phyloP scores from a whole-genome alignment of 805 yeast genomes.

The Suhomyces canberraensis region DNA sequence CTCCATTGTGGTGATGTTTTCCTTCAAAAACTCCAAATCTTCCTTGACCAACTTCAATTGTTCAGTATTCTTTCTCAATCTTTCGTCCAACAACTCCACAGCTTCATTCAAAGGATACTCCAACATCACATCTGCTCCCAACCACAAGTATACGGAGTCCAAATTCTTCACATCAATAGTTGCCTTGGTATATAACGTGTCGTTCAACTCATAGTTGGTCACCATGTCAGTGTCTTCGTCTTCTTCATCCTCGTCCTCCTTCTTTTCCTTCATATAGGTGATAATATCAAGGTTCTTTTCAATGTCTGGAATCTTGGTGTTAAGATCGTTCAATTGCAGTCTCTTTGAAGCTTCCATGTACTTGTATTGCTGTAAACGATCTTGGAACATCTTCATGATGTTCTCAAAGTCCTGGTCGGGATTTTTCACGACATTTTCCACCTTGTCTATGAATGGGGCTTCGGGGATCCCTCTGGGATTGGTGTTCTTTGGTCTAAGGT shows the following conservation, averaged over 20 bases:
- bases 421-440: slow-evolving; percentile 67
- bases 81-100: slow-evolving; percentile 56
- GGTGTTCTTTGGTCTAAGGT: slow-evolving; percentile 49
- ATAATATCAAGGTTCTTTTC: slow-evolving; percentile 79
- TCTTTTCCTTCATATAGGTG: slow-evolving; percentile 50
- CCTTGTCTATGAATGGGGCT: slow-evolving; percentile 88
- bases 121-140: slow-evolving; percentile 98
- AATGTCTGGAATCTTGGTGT: slow-evolving; percentile 85
- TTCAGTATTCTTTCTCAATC: slow-evolving; percentile 60
- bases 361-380: slow-evolving; percentile 83
- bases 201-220: slow-evolving; percentile 89
- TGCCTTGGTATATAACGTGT: slow-evolving; percentile 87
- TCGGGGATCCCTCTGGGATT: slow-evolving; percentile 96
- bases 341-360: slow-evolving; percentile 69
- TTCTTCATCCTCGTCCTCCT: slow-evolving; percentile 28
- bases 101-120: slow-evolving; percentile 94
- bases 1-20: slow-evolving; percentile 94
- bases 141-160: slow-evolving; percentile 76
- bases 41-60: slow-evolving; percentile 66
- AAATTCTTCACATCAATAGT: slow-evolving; percentile 55
- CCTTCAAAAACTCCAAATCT: slow-evolving; percentile 79
- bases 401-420: slow-evolving; percentile 63
- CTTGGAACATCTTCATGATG: slow-evolving; percentile 74
- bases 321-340: slow-evolving; percentile 49
- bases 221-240: slow-evolving; percentile 25